Evolutionary conservation across 164 flowering plant genomes (phyloP).

Genomic region (Annona cherimola): DNA sequence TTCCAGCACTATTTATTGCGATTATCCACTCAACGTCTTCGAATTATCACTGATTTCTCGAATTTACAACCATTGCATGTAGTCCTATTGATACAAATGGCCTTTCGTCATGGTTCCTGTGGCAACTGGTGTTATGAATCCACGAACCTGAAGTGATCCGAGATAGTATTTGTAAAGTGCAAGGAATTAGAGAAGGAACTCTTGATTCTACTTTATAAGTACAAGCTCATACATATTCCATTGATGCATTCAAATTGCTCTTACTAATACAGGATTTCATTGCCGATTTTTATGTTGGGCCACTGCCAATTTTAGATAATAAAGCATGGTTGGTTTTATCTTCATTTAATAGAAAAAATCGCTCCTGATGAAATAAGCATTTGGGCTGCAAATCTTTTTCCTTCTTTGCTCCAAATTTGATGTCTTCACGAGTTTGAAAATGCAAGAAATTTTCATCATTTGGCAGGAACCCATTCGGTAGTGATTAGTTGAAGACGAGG

Average conservation of each 20-base stretch:
- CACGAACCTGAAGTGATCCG: neutral
- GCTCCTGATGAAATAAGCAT: neutral
- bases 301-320: neutral
- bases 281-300: neutral
- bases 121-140: neutral
- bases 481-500: neutral
- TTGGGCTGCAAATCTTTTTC: neutral
- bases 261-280: neutral
- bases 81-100: neutral
- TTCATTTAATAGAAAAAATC: neutral
- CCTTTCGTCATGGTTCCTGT: neutral
- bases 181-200: neutral
- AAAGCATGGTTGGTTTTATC: neutral
- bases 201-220: neutral
- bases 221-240: neutral
- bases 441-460: neutral
- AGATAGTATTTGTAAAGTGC: neutral
- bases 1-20: no score
- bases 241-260: neutral
- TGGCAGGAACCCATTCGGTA: neutral
- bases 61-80: neutral
- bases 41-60: neutral
- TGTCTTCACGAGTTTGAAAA: neutral
- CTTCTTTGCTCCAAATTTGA: neutral
- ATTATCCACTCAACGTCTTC: neutral